Conservation (phyloP, 768 basidiomycete genomes). For the Suillus americanus region DNA sequence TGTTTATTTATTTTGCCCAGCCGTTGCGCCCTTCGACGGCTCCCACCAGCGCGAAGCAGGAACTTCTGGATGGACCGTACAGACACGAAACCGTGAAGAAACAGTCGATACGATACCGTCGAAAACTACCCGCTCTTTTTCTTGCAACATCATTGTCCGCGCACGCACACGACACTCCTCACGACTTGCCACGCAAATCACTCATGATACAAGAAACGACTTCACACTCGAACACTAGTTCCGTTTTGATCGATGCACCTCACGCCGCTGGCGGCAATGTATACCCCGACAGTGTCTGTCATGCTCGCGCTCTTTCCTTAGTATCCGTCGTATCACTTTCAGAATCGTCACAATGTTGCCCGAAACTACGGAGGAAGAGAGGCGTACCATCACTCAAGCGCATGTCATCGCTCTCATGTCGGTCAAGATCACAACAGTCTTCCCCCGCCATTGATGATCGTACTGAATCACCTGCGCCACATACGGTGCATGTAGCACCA, state of each 20-base stretch:
- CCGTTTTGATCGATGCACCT: conserved; percentile 21
- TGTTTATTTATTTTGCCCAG: conserved; percentile 17
- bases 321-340: conserved; percentile 13
- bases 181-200: conserved; percentile 4
- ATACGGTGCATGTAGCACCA: conserved; percentile 19
- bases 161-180: conserved; percentile 16
- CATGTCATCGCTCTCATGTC: conserved; percentile 23
- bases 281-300: conserved; percentile 14
- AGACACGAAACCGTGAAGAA: conserved; percentile 15
- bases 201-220: conserved; percentile 14
- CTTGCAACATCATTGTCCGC: conserved; percentile 14
- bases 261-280: conserved; percentile 20
- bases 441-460: conserved; percentile 23
- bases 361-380: conserved; percentile 40
- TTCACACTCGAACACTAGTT: conserved; percentile 11
- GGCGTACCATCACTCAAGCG: conserved; percentile 32
- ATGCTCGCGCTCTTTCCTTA: conserved; percentile 19
- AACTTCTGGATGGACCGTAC: conserved; percentile 9
- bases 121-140: conserved; percentile 22
- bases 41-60: conserved; percentile 16
- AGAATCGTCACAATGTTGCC: conserved; percentile 25
- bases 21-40: conserved; percentile 20
- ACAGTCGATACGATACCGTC: conserved; percentile 17
- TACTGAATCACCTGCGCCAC: conserved; percentile 10
- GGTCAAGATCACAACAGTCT: conserved; percentile 20